Percentiles rank a stretch among this genome's conserved stretches.
phyloP scores from a whole-genome alignment of 1,139 yeast genomes.

The Wickerhamomyces sp. region DNA sequence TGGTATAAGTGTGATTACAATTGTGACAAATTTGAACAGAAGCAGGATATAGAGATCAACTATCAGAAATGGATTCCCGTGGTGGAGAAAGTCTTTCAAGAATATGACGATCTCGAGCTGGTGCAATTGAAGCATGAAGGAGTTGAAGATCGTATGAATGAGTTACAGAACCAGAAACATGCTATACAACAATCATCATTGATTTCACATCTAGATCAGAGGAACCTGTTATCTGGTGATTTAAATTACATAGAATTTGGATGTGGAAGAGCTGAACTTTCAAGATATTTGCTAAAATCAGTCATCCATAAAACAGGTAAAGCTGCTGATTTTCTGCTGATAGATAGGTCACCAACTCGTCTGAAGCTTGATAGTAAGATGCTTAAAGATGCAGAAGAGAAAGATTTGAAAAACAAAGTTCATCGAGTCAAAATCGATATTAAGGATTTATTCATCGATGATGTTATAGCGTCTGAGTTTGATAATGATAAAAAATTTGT shows the following conservation, averaged over 20 bases:
- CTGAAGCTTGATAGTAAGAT: slow-evolving; percentile 76
- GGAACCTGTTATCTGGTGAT: slow-evolving; percentile 35
- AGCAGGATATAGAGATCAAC: slow-evolving; percentile 14
- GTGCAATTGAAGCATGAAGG: slow-evolving; percentile 20
- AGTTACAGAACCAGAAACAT: slow-evolving; percentile 61
- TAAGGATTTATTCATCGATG: slow-evolving; percentile 59
- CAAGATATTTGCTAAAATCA: slow-evolving; percentile 59
- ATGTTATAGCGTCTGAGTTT: slow-evolving; percentile 35
- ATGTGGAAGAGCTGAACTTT: slow-evolving; percentile 83
- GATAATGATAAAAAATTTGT: slow-evolving; percentile 31
- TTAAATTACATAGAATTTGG: slow-evolving; percentile 72
- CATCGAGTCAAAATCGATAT: slow-evolving; percentile 66
- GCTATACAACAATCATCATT: slow-evolving; percentile 78
- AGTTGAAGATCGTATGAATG: slow-evolving; percentile 24
- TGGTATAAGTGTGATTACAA: slow-evolving; percentile 26
- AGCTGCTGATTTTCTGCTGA: slow-evolving; percentile 47
- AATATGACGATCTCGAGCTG: slow-evolving; percentile 17
- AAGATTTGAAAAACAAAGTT: slow-evolving; percentile 12
- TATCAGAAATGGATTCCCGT: slow-evolving; percentile 31
- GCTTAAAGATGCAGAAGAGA: slow-evolving; percentile 40
- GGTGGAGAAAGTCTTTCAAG: slow-evolving; percentile 25
- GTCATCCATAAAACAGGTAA: slow-evolving; percentile 25
- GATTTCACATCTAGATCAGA: slow-evolving; percentile 57
- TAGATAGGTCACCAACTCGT: slow-evolving; percentile 76
- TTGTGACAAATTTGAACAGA: slow-evolving; percentile 9